Conservation (phyloP, 768 basidiomycete genomes). For the Amanita pallidorosea region DNA sequence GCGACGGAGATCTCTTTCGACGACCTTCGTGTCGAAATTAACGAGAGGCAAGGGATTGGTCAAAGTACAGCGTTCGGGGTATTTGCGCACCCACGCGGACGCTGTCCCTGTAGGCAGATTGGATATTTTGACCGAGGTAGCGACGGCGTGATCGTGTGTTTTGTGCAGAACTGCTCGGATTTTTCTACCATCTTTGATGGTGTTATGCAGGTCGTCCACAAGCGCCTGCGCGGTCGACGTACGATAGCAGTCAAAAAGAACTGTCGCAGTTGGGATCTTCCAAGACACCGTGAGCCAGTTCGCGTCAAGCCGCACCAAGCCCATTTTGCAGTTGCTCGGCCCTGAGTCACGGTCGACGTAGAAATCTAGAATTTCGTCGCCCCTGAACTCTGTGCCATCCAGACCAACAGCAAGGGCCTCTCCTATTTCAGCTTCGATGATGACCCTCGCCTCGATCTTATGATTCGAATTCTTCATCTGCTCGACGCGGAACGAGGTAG, state of each 20-base stretch:
- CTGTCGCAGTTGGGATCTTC: slow-evolving; percentile 32
- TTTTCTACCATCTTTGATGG: slow-evolving; percentile 24
- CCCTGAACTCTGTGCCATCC: slow-evolving; percentile 35
- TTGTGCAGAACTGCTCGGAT: slow-evolving; percentile 34
- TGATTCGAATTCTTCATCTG: slow-evolving; percentile 16
- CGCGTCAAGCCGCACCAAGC: slow-evolving; percentile 16
- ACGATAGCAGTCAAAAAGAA: slow-evolving; percentile 23
- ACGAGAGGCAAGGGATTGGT: too few species aligned
- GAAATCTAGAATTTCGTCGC: slow-evolving; percentile 25
- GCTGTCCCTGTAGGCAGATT: background rate
- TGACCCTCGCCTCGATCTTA: slow-evolving; percentile 28
- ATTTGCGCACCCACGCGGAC: too few species aligned
- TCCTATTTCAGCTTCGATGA: slow-evolving; percentile 31
- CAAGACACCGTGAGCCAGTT: slow-evolving; percentile 41
- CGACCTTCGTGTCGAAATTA: background rate
- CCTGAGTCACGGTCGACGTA: slow-evolving; percentile 28
- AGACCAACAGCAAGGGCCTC: slow-evolving; percentile 30
- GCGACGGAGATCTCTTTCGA: too few species aligned
- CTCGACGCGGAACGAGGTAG: slow-evolving; percentile 21
- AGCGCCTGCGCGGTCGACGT: slow-evolving; percentile 22
- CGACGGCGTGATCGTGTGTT: too few species aligned
- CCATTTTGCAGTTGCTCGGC: slow-evolving; percentile 35
- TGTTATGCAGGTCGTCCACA: slow-evolving; percentile 25
- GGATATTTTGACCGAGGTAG: background rate
- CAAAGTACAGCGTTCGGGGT: too few species aligned